Conservation (phyloP, 768 basidiomycete species). For the Psilocybe cyanescens region DNA sequence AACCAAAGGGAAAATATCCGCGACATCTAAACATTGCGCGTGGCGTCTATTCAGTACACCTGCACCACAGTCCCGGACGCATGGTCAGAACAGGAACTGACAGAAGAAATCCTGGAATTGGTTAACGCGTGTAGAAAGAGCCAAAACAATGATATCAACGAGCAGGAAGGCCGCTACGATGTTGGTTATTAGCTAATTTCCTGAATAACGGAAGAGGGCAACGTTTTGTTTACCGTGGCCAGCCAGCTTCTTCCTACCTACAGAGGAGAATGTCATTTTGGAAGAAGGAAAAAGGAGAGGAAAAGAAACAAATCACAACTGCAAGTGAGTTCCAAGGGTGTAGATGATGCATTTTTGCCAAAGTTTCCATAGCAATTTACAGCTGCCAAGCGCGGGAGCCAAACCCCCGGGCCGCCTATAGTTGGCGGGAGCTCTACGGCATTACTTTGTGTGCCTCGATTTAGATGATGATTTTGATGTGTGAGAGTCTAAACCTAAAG, state of each 20-base stretch:
- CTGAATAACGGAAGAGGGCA: background rate
- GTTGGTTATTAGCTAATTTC: background rate
- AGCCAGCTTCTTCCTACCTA: slow-evolving; percentile 18
- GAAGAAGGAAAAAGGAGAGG: slow-evolving; percentile 1
- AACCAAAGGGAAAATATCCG: slow-evolving; percentile 64
- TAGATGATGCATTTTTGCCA: background rate
- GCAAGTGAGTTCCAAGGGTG: background rate
- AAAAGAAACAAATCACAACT: background rate
- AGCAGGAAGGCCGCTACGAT: slow-evolving; percentile 45
- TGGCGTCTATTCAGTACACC: background rate
- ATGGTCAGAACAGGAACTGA: slow-evolving; percentile 30
- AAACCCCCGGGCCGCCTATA: too few relatives aligned
- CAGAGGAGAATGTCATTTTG: slow-evolving; percentile 12
- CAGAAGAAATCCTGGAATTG: slow-evolving; percentile 64
- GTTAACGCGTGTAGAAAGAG: slow-evolving; percentile 56
- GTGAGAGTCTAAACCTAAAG: too few relatives aligned
- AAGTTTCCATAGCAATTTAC: background rate
- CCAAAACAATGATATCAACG: slow-evolving; percentile 54
- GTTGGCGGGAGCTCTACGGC: too few relatives aligned
- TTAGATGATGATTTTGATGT: too few relatives aligned
- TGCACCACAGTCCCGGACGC: background rate
- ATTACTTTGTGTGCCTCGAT: too few relatives aligned
- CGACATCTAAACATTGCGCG: slow-evolving; percentile 41
- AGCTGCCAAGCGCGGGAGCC: too few relatives aligned
- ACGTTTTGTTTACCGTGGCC: slow-evolving; percentile 10